Evolutionary conservation across 2,329 filamentous ascomycete species (phyloP), one percentile per base, ranked within the genome.

Genomic region (Fusarium multiceps): DNA sequence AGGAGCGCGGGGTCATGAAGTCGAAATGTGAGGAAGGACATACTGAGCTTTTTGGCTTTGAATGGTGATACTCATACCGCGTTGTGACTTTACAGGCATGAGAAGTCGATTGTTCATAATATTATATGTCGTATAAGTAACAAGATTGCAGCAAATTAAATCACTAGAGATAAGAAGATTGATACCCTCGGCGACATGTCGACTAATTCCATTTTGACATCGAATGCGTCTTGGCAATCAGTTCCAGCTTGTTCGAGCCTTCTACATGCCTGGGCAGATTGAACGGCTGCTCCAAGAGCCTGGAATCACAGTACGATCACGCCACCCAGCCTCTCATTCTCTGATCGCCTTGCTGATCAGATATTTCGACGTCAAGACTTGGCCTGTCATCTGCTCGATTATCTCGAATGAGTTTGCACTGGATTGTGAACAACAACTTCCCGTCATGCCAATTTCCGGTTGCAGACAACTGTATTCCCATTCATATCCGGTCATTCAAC

Each of bases 21-120:
- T 10, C 25, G 7, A 27, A 1, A 2, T 61, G 58, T 13, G 20
- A 61, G 10, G 23, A 20, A 4, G 28, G 58, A 0, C 14, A 21
- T 11, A 11, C 14, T 13, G 23, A 21, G 3, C 2, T 5, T 8
- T 2, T 27, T 7, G 12, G n/a, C 0, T 7, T 27, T 3, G 18
- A 13, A 20, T 16, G 30, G 21, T 23, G 8, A 16, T 6, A 16
- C 0, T 21, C 41, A 14, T 42, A 25, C 23, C 23, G 23, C 23
- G 23, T 25, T 25, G 23, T 25, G 23, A 25, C 23, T 25, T 25
- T 25, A 25, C 23, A 25, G 23, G 23, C 7, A 25, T 6, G 23
- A 25, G 23, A 25, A 25, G 23, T 25, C 6, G 23, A 7, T 8
- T 7, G 4, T 16, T 42, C 3, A 16, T 27, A 27, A 27, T 27